Percentiles rank a stretch among this genome's conserved stretches.
Conservation (phyloP, 768 basidiomycete species). For the Trametes elegans region DNA sequence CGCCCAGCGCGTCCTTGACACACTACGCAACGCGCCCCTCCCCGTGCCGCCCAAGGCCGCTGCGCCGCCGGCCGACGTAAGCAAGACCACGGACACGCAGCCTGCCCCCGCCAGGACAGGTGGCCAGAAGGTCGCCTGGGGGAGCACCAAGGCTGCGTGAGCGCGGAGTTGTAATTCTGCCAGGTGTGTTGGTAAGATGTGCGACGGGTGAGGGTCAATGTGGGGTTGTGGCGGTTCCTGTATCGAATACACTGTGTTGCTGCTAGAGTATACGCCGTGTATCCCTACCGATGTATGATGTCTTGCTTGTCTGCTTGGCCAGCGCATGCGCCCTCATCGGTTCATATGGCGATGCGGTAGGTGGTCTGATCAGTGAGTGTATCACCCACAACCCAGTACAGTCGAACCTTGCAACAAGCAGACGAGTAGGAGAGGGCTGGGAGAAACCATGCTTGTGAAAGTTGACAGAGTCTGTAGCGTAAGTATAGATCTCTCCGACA, state of each 20-base stretch:
- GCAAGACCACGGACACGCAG: conserved; percentile 18
- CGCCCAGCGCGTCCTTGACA: conserved; percentile 83
- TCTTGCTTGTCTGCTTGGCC: neutral
- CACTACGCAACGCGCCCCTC: conserved; percentile 58
- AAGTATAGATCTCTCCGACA: too few relatives aligned
- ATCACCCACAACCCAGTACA: too few relatives aligned
- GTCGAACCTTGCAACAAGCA: too few relatives aligned
- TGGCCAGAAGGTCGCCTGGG: conserved; percentile 64
- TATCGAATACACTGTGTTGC: too few relatives aligned
- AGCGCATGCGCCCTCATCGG: too few relatives aligned
- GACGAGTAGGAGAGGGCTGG: too few relatives aligned
- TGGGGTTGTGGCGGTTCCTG: neutral
- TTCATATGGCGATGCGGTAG: too few relatives aligned
- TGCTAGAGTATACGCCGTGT: conserved; percentile 14
- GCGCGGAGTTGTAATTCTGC: too few relatives aligned
- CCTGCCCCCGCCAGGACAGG: conserved; percentile 33
- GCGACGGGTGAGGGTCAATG: neutral
- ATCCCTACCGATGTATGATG: conserved; percentile 14
- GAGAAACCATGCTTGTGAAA: too few relatives aligned
- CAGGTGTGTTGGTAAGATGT: too few relatives aligned
- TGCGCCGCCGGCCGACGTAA: conserved; percentile 9
- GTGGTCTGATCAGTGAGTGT: too few relatives aligned
- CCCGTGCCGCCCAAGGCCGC: conserved; percentile 34
- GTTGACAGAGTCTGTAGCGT: too few relatives aligned
- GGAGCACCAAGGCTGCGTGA: conserved; percentile 35